Evolutionary conservation across 495 filamentous ascomycete genomes (phyloP), one percentile per base, ranked within the genome.

Genomic region (Amniculicola lignicola): DNA sequence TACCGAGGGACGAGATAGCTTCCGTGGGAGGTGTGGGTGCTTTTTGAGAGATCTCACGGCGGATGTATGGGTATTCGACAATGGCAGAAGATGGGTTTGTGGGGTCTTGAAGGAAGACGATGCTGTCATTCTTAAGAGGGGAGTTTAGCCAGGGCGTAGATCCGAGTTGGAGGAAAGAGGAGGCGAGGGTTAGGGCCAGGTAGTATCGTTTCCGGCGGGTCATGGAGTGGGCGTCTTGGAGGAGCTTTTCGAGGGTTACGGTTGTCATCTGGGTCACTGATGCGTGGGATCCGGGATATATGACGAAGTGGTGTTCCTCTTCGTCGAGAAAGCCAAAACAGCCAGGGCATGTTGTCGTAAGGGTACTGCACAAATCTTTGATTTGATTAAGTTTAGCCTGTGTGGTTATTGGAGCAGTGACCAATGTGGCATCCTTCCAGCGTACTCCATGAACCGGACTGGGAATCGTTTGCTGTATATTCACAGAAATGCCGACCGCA

Each of bases 1-100:
- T 72, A 18, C 67, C 69, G 6, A 70, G 67, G 31, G 51, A 64
- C n/a, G 54, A 45, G 3, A 69, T 55, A 29, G 54, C 39, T n/a
- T 46, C 38, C 14, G 28, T n/a, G n/a, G 19, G 9, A 40, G 22
- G 12, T 16, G 46, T 22, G 10, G 38, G 11, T n/a, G 7, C 39
- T 31, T 1, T n/a, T 38, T 36, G 27, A 40, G 47, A 47, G 18
- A 70, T 42, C 35, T 56, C 38, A 19, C 53, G 52, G 21, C 59
- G 57, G 14, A 70, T 63, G 53, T 66, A 70, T 0, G 67, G 64
- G 31, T 62, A 46, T 12, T 69, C 67, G 15, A 51, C 19, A 39
- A 45, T 18, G 5, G 64, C 27, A 25, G 25, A 18, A 24, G 46
- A 25, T 2, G 15, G 23, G 24, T 57, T 31, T 21, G 59, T 11